Percentiles rank a stretch among this genome's conserved stretches.
phyloP scores from a whole-genome alignment of 1,139 yeast genomes.

The Taphrina communis region DNA sequence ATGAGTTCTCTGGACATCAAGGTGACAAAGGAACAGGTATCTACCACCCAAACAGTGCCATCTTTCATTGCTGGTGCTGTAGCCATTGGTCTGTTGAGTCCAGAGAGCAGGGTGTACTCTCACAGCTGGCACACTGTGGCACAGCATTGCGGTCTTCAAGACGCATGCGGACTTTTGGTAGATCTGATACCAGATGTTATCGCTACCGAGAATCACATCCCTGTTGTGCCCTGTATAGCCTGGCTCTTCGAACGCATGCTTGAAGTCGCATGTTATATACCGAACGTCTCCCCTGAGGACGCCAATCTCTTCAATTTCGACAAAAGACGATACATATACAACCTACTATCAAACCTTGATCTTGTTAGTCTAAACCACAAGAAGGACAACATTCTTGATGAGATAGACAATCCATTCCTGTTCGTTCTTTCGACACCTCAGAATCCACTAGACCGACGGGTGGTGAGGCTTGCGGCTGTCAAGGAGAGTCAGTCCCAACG shows the following conservation, averaged over 20 bases:
- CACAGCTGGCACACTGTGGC: slow-evolving; percentile 70
- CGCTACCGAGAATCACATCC: slow-evolving; percentile 43
- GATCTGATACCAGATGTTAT: slow-evolving; percentile 41
- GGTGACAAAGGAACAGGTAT: slow-evolving; percentile 48
- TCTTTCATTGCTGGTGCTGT: slow-evolving; percentile 85
- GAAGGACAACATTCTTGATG: not conserved
- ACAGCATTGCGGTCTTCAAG: slow-evolving; percentile 51
- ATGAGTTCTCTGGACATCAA: slow-evolving; percentile 68
- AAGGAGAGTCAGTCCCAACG: slow-evolving; percentile 17
- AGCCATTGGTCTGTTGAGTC: slow-evolving; percentile 74
- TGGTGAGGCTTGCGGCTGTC: slow-evolving; percentile 12
- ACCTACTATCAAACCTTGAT: slow-evolving; percentile 58
- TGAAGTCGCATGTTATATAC: slow-evolving; percentile 70
- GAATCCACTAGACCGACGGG: slow-evolving; percentile 46
- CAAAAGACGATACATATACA: slow-evolving; percentile 67
- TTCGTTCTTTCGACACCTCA: slow-evolving; percentile 17
- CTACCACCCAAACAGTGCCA: slow-evolving; percentile 60
- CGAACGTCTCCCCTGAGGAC: slow-evolving; percentile 67
- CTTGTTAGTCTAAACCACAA: not conserved
- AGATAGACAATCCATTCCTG: slow-evolving; percentile 8
- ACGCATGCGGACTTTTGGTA: slow-evolving; percentile 16
- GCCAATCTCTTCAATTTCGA: slow-evolving; percentile 68
- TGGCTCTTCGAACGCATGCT: slow-evolving; percentile 68
- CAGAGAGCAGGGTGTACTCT: slow-evolving; percentile 75
- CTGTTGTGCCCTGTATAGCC: slow-evolving; percentile 82